A percentile compares a stretch with the other conserved stretches of the same genome.
Evolutionary conservation across 208 protist species (phyloP).

Genomic region (Borovskyia barvae): DNA sequence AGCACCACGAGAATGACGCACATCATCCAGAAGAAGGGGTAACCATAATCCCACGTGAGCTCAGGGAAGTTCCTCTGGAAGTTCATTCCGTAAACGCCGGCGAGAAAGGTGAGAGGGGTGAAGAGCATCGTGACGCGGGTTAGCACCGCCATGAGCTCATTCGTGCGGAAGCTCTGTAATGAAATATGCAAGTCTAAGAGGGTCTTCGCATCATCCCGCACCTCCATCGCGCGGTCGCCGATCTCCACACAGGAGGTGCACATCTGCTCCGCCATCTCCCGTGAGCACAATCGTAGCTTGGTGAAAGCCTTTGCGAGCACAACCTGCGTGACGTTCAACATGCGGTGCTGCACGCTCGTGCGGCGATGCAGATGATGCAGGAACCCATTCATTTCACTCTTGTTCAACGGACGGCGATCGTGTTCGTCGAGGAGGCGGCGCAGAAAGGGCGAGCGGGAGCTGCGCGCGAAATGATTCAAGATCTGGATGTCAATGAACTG

Average conservation of each 20-base stretch:
- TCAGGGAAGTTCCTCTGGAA: constrained; percentile 76
- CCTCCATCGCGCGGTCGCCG: constrained; percentile 68
- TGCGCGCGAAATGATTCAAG: constrained; percentile 72
- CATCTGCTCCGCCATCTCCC: constrained; percentile 75
- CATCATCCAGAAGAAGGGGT: constrained; percentile 66
- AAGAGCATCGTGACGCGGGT: constrained; percentile 86
- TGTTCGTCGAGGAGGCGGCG: constrained; percentile 59
- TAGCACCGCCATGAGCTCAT: constrained; percentile 89
- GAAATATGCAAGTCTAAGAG: constrained; percentile 81
- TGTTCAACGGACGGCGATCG: constrained; percentile 47
- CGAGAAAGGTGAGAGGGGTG: constrained; percentile 84
- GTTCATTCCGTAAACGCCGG: constrained; percentile 92
- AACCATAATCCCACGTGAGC: constrained; percentile 68
- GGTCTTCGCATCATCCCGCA: constrained; percentile 82
- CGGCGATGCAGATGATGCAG: constrained; percentile 86
- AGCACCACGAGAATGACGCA: constrained; percentile 48
- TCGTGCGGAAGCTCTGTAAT: constrained; percentile 78
- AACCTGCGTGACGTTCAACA: constrained; percentile 65
- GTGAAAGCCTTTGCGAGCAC: constrained; percentile 74
- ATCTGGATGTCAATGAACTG: constrained; percentile 54
- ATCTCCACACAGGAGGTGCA: constrained; percentile 69
- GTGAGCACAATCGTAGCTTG: constrained; percentile 71
- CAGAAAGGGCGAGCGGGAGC: constrained; percentile 74
- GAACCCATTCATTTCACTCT: constrained; percentile 83
- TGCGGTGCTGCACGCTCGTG: constrained; percentile 79